A percentile compares a stretch with the other conserved stretches of the same genome.
phyloP scores from a whole-genome alignment of 2,329 filamentous ascomycete genomes.

The Colletotrichum liriopes region DNA sequence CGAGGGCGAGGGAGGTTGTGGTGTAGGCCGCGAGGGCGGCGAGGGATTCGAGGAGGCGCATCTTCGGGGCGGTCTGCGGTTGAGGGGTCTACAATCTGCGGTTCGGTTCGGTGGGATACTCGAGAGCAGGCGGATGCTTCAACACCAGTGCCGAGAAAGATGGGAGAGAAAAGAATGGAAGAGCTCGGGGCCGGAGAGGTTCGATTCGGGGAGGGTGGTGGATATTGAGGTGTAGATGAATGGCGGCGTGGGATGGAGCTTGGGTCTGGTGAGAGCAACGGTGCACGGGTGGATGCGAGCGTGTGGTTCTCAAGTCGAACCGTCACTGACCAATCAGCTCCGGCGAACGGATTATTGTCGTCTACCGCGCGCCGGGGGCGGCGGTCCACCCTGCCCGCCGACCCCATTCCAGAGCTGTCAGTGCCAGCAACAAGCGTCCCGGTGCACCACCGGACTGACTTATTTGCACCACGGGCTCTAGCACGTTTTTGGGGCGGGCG shows the following conservation, averaged over 20 bases:
- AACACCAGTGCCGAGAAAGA: not conserved
- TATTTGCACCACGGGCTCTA: constrained; percentile 17
- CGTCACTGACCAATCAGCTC: constrained; percentile 31
- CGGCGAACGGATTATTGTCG: constrained; percentile 25
- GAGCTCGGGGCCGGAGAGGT: constrained; percentile 15
- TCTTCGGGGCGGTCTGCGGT: constrained; percentile 46
- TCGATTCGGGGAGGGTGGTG: not conserved
- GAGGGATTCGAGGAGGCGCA: constrained; percentile 55
- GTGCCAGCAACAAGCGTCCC: not conserved
- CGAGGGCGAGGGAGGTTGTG: constrained; percentile 51
- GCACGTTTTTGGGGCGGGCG: not conserved
- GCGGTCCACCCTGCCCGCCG: not conserved
- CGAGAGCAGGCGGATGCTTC: not conserved
- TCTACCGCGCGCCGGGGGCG: constrained; percentile 27
- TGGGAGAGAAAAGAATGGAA: not conserved
- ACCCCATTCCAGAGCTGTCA: constrained; percentile 19
- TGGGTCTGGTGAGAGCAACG: constrained; percentile 3
- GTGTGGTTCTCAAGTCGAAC: not conserved
- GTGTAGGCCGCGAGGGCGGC: constrained; percentile 54
- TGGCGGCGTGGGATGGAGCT: constrained; percentile 17
- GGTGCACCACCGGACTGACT: not conserved
- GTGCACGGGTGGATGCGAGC: not conserved
- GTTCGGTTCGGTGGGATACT: constrained; percentile 3
- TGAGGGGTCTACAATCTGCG: constrained; percentile 16
- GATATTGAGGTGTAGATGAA: constrained; percentile 1